A percentile compares a stretch with the other conserved stretches of the same genome.
These are phyloP conservation scores for Spongiforma sp. DNA, from an alignment of 1,284 basidiomycete genomes.

Conservation along the genomic window DNA sequence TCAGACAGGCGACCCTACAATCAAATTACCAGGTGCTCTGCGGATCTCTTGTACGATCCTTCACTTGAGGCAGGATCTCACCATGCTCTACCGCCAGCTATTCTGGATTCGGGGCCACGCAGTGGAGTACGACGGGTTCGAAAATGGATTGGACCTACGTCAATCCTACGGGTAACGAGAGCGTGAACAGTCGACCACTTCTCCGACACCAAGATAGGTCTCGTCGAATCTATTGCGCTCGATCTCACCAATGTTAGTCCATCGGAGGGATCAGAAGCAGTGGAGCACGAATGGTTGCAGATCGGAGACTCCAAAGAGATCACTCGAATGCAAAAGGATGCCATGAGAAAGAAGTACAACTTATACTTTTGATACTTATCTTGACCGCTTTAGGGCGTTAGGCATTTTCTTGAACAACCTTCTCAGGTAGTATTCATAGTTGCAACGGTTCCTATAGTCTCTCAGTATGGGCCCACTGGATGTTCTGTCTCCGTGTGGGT, in stretches of 20 bases:
- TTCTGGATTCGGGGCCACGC: slow-evolving; percentile 69
- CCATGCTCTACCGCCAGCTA: slow-evolving; percentile 68
- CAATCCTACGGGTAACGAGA: too few species aligned
- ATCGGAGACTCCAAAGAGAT: slow-evolving; percentile 43
- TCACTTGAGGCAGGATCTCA: slow-evolving; percentile 50
- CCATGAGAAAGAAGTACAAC: too few species aligned
- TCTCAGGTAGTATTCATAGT: too few species aligned
- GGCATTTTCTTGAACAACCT: too few species aligned
- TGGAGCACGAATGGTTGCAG: slow-evolving; percentile 46
- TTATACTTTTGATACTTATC: too few species aligned
- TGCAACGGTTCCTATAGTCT: too few species aligned
- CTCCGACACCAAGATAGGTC: slow-evolving; percentile 35
- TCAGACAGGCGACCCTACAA: slow-evolving; percentile 70
- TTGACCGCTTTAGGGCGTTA: too few species aligned
- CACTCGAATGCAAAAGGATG: slow-evolving; percentile 50
- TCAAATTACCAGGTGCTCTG: slow-evolving; percentile 59
- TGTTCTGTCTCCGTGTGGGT: too few species aligned
- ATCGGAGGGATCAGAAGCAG: slow-evolving; percentile 33
- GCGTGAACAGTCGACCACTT: slow-evolving; percentile 55
- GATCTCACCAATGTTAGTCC: slow-evolving; percentile 62
- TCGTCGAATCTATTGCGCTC: slow-evolving; percentile 52
- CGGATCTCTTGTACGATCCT: slow-evolving; percentile 56
- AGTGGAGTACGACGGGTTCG: slow-evolving; percentile 53
- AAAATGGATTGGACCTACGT: too few species aligned
- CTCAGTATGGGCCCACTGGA: too few species aligned